A percentile compares a stretch with the other conserved stretches of the same genome.
Conservation (phyloP, 768 basidiomycete genomes). For the Serendipita sp. region DNA sequence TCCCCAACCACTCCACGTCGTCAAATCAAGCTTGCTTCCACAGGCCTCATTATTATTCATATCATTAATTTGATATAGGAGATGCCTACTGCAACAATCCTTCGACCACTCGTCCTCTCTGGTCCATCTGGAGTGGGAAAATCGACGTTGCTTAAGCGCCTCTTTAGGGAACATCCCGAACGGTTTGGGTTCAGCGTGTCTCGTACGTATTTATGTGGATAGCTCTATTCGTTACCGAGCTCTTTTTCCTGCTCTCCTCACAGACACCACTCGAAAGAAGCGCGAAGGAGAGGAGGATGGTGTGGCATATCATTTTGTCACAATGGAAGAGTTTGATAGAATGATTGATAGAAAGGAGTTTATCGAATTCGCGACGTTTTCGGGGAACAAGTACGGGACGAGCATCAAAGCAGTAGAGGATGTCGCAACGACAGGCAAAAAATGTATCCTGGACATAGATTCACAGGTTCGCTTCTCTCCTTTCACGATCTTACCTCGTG, state of each 20-base stretch:
- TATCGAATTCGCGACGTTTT: slow-evolving; percentile 90
- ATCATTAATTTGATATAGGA: not conserved
- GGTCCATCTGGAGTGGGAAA: slow-evolving; percentile 92
- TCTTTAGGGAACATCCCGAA: slow-evolving; percentile 67
- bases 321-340: slow-evolving; percentile 48
- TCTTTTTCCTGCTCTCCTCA: slow-evolving; percentile 3
- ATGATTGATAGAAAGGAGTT: slow-evolving; percentile 61
- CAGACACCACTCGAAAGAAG: slow-evolving; percentile 81
- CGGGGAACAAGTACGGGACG: slow-evolving; percentile 86
- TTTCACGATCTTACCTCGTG: not conserved
- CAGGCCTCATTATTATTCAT: no score
- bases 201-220: slow-evolving; percentile 33
- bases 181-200: slow-evolving; percentile 89
- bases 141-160: slow-evolving; percentile 67
- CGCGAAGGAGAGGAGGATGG: slow-evolving; percentile 71
- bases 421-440: slow-evolving; percentile 49
- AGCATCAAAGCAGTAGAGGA: slow-evolving; percentile 50
- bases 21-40: not conserved
- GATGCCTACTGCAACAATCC: not conserved
- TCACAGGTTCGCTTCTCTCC: slow-evolving; percentile 49
- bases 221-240: slow-evolving; percentile 1
- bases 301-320: slow-evolving; percentile 75
- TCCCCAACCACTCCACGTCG: not conserved
- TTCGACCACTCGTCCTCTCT: slow-evolving; percentile 69
- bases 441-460: slow-evolving; percentile 92